phyloP scores from a whole-genome alignment of 2,329 filamentous ascomycete species.

The Hypoxylon rubiginosum region DNA sequence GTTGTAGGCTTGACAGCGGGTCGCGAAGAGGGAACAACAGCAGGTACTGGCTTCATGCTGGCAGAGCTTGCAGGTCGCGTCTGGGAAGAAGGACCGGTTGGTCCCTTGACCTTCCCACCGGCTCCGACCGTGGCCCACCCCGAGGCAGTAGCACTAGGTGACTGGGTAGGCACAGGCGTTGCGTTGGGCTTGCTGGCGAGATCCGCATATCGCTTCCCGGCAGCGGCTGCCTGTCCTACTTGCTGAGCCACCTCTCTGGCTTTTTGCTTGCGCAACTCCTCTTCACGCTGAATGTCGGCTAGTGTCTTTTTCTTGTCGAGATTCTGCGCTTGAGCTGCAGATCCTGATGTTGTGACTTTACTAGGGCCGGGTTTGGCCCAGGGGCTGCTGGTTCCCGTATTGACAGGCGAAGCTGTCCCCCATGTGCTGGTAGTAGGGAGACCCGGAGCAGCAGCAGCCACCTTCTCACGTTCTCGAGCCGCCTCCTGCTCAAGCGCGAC shows the following conservation, averaged over 20 bases:
- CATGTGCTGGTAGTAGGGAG: conserved; percentile 91
- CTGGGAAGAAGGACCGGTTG: conserved; percentile 69
- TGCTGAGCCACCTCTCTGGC: conserved; percentile 66
- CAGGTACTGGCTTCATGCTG: conserved; percentile 58
- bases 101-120: conserved; percentile 88
- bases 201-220: conserved; percentile 93
- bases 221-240: conserved; percentile 60
- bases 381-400: conserved; percentile 67
- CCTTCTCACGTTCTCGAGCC: conserved; percentile 72
- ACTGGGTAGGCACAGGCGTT: conserved; percentile 57
- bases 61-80: conserved; percentile 60
- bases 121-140: conserved; percentile 98
- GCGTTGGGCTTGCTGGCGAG: conserved; percentile 80
- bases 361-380: conserved; percentile 74
- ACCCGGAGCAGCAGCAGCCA: conserved; percentile 75
- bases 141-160: conserved; percentile 56
- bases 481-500: conserved; percentile 84
- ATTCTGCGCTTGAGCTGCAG: conserved; percentile 52
- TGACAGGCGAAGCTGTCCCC: conserved; percentile 82
- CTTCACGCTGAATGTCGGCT: conserved; percentile 96
- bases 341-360: conserved; percentile 56
- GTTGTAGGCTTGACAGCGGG: conserved; percentile 64
- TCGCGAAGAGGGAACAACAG: conserved; percentile 61
- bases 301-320: conserved; percentile 83
- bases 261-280: conserved; percentile 89